Evolutionary conservation across 2,329 filamentous ascomycete genomes (phyloP).

Genomic region (Blumeria graminis): DNA sequence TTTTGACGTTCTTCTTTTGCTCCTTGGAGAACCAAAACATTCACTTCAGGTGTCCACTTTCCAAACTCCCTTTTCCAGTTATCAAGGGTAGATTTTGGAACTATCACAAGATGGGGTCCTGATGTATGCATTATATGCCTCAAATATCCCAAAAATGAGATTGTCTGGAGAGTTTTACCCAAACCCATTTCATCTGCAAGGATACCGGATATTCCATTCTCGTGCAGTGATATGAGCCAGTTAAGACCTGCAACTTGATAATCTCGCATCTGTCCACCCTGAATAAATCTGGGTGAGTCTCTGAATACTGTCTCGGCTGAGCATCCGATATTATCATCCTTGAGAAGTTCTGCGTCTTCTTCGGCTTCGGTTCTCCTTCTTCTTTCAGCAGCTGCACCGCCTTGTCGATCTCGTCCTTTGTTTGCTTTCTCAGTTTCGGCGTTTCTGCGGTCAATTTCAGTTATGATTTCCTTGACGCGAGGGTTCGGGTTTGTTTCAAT

Average conservation of each 20-base stretch:
- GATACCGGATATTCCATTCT: constrained; percentile 97
- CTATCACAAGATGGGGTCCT: constrained; percentile 73
- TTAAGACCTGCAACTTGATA: constrained; percentile 92
- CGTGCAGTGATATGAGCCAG: constrained; percentile 91
- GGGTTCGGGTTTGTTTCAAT: constrained; percentile 95
- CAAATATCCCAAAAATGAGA: constrained; percentile 85
- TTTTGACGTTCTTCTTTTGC: constrained; percentile 78
- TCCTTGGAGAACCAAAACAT: constrained; percentile 81
- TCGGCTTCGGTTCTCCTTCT: constrained; percentile 85
- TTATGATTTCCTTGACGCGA: constrained; percentile 79
- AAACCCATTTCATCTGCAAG: constrained; percentile 97
- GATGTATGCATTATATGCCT: constrained; percentile 74
- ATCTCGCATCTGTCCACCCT: constrained; percentile 73
- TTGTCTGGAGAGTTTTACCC: constrained; percentile 92
- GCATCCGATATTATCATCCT: constrained; percentile 74
- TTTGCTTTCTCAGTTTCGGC: constrained; percentile 40
- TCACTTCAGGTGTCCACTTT: constrained; percentile 86
- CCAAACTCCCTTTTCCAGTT: constrained; percentile 95
- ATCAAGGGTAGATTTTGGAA: constrained; percentile 92
- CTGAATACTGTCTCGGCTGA: constrained; percentile 77
- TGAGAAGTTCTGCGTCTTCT: constrained; percentile 71
- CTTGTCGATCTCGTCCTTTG: constrained; percentile 55
- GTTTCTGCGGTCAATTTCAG: constrained; percentile 85
- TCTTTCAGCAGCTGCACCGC: constrained; percentile 56
- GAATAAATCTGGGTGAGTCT: constrained; percentile 74